These are phyloP conservation scores for Cordyceps fumosorosea DNA, from an alignment of 2,329 filamentous ascomycete genomes.

Conservation along the genomic window DNA sequence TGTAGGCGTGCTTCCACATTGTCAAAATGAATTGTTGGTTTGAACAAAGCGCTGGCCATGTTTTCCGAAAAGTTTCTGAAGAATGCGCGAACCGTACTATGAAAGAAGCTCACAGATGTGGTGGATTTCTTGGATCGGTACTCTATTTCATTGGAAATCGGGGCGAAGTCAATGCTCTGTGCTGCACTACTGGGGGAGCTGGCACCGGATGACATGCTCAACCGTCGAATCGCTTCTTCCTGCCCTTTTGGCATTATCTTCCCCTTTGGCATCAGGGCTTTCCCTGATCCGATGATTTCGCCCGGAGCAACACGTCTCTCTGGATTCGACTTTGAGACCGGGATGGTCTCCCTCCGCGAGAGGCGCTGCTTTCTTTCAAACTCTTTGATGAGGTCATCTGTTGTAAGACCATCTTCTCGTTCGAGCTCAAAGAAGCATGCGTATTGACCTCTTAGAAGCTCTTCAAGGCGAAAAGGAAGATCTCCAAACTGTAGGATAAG, in stretches of 20 bases:
- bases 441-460: conserved; percentile 37
- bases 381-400: conserved; percentile 34
- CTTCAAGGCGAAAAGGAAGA: conserved; percentile 33
- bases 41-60: conserved; percentile 9
- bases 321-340: not conserved
- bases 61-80: conserved; percentile 28
- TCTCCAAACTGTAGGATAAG: conserved; percentile 37
- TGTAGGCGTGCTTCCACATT: conserved; percentile 28
- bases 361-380: conserved; percentile 25
- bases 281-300: not conserved
- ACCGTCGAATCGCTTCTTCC: conserved; percentile 1
- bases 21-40: conserved; percentile 29
- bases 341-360: not conserved
- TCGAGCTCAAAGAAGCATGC: conserved; percentile 41
- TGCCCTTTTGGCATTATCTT: not conserved
- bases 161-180: conserved; percentile 25
- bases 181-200: conserved; percentile 23
- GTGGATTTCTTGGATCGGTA: conserved; percentile 36
- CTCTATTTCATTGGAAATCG: conserved; percentile 28
- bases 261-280: not conserved
- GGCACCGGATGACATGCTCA: conserved; percentile 8
- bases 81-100: conserved; percentile 33
- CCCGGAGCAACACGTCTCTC: not conserved
- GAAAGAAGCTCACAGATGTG: conserved; percentile 34
- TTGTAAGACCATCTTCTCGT: conserved; percentile 37